Conservation (phyloP, 208 protist genomes). For the Acanthamoeba culbertsoni region DNA sequence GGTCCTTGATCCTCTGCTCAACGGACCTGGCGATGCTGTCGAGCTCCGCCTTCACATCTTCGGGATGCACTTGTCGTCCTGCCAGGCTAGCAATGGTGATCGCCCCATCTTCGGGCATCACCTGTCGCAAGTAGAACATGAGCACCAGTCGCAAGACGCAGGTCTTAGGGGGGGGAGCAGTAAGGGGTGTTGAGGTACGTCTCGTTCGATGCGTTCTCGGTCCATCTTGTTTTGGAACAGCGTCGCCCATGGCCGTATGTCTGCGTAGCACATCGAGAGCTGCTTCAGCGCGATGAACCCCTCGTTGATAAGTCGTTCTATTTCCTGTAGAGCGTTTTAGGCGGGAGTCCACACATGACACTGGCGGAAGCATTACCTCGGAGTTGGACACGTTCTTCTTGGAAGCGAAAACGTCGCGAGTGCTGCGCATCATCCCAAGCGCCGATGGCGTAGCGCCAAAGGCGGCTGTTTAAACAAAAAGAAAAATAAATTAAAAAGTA, state of each 20-base stretch:
- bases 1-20: neutral
- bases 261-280: neutral
- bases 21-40: neutral
- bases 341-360: neutral
- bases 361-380: neutral
- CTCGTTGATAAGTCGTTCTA: neutral
- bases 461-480: neutral
- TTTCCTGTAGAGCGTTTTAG: neutral
- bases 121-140: neutral
- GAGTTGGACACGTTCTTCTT: neutral
- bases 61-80: neutral
- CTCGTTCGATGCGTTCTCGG: neutral
- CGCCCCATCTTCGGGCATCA: neutral
- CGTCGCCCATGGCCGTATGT: neutral
- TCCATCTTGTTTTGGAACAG: neutral
- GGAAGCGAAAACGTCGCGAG: neutral
- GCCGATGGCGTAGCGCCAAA: neutral
- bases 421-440: neutral
- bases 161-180: too few species aligned
- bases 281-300: neutral
- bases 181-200: too few species aligned
- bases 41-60: neutral
- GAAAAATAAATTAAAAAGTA: neutral
- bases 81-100: neutral
- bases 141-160: neutral